A percentile compares a stretch with the other conserved stretches of the same genome.
phyloP scores from a whole-genome alignment of 2,329 filamentous ascomycete genomes.

The Teratosphaeria zuluensis region DNA sequence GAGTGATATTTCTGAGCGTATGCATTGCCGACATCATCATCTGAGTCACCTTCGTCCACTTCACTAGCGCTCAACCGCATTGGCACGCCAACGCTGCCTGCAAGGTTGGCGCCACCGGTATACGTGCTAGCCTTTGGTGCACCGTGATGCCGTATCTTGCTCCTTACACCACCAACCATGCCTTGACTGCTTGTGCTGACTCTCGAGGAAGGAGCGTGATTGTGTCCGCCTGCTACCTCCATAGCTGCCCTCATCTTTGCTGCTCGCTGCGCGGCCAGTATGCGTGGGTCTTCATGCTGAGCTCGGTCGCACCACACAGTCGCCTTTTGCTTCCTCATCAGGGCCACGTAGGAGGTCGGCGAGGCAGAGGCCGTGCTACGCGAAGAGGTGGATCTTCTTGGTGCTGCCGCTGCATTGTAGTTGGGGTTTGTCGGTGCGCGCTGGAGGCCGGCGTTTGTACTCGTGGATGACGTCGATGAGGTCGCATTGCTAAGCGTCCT shows the following conservation, averaged over 20 bases:
- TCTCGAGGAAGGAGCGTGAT: conserved; percentile 16
- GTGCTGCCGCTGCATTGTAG: conserved; percentile 26
- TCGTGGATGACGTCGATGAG: conserved; percentile 56
- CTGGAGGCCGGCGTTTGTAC: conserved; percentile 30
- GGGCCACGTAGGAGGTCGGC: conserved; percentile 76
- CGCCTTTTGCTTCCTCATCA: conserved; percentile 94
- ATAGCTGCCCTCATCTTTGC: conserved; percentile 79
- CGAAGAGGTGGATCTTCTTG: conserved; percentile 69
- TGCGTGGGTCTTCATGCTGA: conserved; percentile 80
- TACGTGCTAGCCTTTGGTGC: conserved; percentile 73
- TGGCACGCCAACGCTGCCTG: conserved; percentile 68
- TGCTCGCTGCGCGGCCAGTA: conserved; percentile 71
- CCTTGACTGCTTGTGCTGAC: conserved; percentile 26
- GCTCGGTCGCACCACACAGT: conserved; percentile 97
- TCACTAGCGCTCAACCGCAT: conserved; percentile 91
- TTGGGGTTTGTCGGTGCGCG: conserved; percentile 39
- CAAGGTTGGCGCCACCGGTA: conserved; percentile 57
- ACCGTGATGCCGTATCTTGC: conserved; percentile 82
- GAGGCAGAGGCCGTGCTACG: conserved; percentile 52
- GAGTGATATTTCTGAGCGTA: conserved; percentile 49
- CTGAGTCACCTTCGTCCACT: conserved; percentile 75
- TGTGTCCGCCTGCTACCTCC: conserved; percentile 62
- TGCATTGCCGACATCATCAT: conserved; percentile 33
- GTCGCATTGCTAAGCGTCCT: conserved; percentile 62
- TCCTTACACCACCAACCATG: conserved; percentile 48